Evolutionary conservation across 2,329 filamentous ascomycete genomes (phyloP).

Genomic region (Rosellinia necatrix): DNA sequence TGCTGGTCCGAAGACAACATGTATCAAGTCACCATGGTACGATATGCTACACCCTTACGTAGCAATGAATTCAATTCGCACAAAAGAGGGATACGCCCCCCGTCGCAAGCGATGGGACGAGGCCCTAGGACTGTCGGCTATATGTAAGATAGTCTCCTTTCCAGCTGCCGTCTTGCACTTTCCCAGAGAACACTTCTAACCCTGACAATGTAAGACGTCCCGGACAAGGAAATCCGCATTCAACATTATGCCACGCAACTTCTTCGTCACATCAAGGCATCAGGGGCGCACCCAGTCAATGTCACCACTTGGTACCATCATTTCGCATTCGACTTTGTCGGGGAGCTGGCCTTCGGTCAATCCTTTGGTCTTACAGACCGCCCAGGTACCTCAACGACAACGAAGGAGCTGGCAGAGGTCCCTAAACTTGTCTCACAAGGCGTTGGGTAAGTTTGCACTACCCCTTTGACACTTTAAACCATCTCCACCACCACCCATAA

Average conservation of each 20-base stretch:
- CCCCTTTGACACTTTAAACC: too few relatives aligned
- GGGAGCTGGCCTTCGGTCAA: slow-evolving; percentile 13
- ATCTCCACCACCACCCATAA: too few relatives aligned
- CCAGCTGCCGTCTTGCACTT: background rate
- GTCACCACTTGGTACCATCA: slow-evolving; percentile 21
- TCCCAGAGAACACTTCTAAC: too few relatives aligned
- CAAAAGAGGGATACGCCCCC: slow-evolving; percentile 15
- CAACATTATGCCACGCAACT: slow-evolving; percentile 8
- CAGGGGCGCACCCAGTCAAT: slow-evolving; percentile 1
- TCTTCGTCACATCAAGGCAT: background rate
- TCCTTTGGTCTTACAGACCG: slow-evolving; percentile 16
- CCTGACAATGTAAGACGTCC: too few relatives aligned
- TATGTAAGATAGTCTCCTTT: slow-evolving; percentile 2
- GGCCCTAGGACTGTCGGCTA: slow-evolving; percentile 10
- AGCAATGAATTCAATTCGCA: slow-evolving; percentile 20
- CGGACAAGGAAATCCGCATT: slow-evolving; percentile 7
- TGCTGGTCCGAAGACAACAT: slow-evolving; percentile 12
- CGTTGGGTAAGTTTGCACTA: too few relatives aligned
- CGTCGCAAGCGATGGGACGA: slow-evolving; percentile 29
- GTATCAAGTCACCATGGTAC: slow-evolving; percentile 23
- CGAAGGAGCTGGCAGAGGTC: too few relatives aligned
- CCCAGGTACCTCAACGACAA: too few relatives aligned
- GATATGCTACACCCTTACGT: slow-evolving; percentile 22
- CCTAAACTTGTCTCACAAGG: background rate
- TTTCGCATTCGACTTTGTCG: slow-evolving; percentile 25